Conservation (phyloP, 495 filamentous ascomycete species). For the Podospora australis region DNA sequence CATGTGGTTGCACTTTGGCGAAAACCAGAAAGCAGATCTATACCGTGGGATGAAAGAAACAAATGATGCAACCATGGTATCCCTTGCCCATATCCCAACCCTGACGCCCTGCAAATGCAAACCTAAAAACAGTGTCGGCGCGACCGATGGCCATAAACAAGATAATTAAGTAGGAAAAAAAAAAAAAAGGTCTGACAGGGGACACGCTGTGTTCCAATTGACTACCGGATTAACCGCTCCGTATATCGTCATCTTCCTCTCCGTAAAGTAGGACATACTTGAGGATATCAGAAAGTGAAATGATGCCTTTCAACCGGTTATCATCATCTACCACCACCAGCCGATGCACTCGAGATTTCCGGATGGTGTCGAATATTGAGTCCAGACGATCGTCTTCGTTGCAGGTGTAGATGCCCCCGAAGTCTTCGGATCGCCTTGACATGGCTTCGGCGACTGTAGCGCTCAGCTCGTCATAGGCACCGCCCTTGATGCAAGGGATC, state of each 20-base stretch:
- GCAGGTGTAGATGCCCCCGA: slow-evolving; percentile 95
- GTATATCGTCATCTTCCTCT: slow-evolving; percentile 54
- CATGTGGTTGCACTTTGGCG: slow-evolving; percentile 4
- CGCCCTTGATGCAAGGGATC: slow-evolving; percentile 89
- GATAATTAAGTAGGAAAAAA: not conserved
- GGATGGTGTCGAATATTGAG: slow-evolving; percentile 94
- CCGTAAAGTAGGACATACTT: slow-evolving; percentile 89
- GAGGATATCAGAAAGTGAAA: slow-evolving; percentile 93
- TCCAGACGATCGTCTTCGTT: slow-evolving; percentile 84
- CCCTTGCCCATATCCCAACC: slow-evolving; percentile 22
- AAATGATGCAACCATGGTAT: slow-evolving; percentile 27
- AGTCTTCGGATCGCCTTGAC: slow-evolving; percentile 82
- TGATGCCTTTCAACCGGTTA: slow-evolving; percentile 75
- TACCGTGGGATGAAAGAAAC: slow-evolving; percentile 14
- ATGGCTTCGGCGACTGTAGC: slow-evolving; percentile 86
- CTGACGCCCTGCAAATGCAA: slow-evolving; percentile 30
- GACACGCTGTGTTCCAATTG: not conserved
- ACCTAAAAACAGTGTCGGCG: too few species aligned
- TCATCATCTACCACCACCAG: slow-evolving; percentile 88
- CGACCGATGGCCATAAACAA: not conserved
- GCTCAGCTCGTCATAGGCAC: slow-evolving; percentile 82
- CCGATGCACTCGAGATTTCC: slow-evolving; percentile 87
- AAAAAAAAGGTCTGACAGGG: not conserved
- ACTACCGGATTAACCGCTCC: slow-evolving; percentile 14
- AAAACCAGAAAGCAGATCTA: slow-evolving; percentile 21